Evolutionary conservation across 208 protist genomes (phyloP).

Genomic region (Trichomonas gallinae): DNA sequence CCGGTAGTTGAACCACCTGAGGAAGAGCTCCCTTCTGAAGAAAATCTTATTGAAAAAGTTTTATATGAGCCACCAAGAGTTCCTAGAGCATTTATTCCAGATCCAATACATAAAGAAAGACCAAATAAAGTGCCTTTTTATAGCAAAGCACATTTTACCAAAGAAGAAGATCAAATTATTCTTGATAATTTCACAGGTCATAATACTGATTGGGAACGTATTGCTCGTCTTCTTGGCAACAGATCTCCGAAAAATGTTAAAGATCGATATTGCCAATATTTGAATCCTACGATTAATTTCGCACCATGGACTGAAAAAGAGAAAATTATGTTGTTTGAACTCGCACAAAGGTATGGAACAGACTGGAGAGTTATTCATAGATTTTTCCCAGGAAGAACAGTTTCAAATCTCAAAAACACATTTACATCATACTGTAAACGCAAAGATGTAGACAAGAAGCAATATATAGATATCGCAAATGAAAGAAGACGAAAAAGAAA

Average conservation of each 20-base stretch:
- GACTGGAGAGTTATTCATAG: neutral
- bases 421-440: neutral
- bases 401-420: neutral
- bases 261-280: neutral
- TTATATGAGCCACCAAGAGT: neutral
- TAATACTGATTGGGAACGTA: neutral
- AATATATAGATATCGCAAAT: neutral
- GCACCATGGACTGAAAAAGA: neutral
- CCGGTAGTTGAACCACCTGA: no score
- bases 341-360: neutral
- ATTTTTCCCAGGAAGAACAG: neutral
- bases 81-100: neutral
- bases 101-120: neutral
- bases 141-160: neutral
- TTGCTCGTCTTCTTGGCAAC: neutral
- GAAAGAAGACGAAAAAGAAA: neutral
- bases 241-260: neutral
- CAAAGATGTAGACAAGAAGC: neutral
- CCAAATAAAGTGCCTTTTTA: neutral
- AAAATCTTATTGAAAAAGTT: neutral
- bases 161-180: neutral
- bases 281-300: neutral
- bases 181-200: neutral
- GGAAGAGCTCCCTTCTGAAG: no score
- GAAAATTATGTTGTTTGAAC: neutral